Percentiles rank a stretch among this genome's conserved stretches.
Evolutionary conservation across 371 early-diverging fungal genomes (phyloP).

Genomic region (Blakeslea trispora): DNA sequence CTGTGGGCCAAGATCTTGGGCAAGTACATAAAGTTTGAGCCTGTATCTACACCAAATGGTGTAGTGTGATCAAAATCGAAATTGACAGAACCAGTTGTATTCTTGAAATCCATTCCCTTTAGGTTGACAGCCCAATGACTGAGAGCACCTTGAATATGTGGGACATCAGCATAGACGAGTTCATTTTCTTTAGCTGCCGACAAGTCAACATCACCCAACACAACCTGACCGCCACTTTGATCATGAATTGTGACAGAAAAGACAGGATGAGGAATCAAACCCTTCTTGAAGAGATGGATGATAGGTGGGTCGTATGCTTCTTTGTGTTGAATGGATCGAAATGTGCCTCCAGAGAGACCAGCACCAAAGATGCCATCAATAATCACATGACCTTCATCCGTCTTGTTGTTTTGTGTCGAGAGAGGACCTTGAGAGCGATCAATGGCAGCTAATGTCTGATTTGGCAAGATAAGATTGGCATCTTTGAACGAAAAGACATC

Average conservation of each 20-base stretch:
- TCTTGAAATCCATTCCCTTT: constrained; percentile 27
- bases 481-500: constrained; percentile 56
- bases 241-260: constrained; percentile 39
- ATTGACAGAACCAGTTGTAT: constrained; percentile 1
- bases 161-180: constrained; percentile 29
- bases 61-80: constrained; percentile 24
- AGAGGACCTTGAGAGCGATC: constrained; percentile 14
- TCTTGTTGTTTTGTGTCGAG: constrained; percentile 34
- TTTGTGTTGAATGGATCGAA: constrained; percentile 8
- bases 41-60: constrained; percentile 41
- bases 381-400: constrained; percentile 37
- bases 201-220: constrained; percentile 58
- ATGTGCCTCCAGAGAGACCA: constrained; percentile 36
- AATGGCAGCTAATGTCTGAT: constrained; percentile 49
- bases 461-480: constrained; percentile 39
- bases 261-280: constrained; percentile 36
- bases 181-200: constrained; percentile 30
- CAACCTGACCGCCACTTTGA: constrained; percentile 43
- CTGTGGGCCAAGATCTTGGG: constrained; percentile 29
- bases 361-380: constrained; percentile 38
- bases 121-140: constrained; percentile 29
- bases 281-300: constrained; percentile 32
- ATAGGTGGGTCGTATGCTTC: constrained; percentile 28
- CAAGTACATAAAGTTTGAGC: constrained; percentile 48
- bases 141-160: constrained; percentile 2